phyloP scores from a whole-genome alignment of 2,329 filamentous ascomycete genomes.

The Cryphonectria radicalis region DNA sequence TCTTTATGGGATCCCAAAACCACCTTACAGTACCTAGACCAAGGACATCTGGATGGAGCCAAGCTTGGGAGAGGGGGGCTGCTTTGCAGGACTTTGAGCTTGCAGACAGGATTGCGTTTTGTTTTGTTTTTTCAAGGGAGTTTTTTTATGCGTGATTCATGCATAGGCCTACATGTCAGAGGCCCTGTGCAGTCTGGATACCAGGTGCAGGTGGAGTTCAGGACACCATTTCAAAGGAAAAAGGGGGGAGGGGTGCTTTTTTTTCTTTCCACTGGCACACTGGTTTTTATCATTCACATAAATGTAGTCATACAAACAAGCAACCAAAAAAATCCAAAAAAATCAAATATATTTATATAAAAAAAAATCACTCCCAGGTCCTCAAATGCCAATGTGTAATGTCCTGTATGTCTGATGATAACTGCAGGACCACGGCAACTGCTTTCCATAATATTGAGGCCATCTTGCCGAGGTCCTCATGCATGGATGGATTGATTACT shows the following conservation, averaged over 20 bases:
- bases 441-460: too few species aligned
- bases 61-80: neutral
- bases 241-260: neutral
- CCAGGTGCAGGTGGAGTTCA: constrained; percentile 4
- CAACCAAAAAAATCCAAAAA: neutral
- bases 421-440: too few species aligned
- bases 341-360: neutral
- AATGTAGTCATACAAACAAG: neutral
- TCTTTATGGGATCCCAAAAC: neutral
- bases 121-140: neutral
- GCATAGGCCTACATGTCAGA: neutral
- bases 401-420: too few species aligned
- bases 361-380: neutral
- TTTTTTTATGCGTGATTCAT: neutral
- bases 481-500: neutral
- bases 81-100: neutral
- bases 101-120: neutral
- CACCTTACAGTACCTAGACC: neutral
- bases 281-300: neutral
- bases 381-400: too few species aligned
- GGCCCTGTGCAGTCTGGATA: neutral
- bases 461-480: neutral
- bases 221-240: neutral
- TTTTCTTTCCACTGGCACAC: neutral
- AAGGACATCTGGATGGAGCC: neutral